Conservation (phyloP, 306 rosid species). For the Potentilla sterilis region DNA sequence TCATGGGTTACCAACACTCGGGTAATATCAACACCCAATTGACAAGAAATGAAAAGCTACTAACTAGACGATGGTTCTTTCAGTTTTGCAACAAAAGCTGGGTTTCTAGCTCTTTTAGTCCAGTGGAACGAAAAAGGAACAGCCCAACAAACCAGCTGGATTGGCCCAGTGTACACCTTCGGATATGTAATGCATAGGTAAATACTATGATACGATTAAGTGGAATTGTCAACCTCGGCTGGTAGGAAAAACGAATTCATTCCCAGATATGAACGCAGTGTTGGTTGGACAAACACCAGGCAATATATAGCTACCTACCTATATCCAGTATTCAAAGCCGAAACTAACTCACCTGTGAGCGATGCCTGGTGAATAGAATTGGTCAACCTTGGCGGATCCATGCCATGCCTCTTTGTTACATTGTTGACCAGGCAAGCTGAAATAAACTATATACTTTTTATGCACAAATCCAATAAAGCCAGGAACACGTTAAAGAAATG, state of each 20-base stretch:
- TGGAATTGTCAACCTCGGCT: not conserved
- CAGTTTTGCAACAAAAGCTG: not conserved
- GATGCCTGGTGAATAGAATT: not conserved
- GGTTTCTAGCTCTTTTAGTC: not conserved
- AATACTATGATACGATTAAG: too few relatives aligned
- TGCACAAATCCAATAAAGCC: not conserved
- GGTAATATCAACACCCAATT: not conserved
- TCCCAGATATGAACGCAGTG: not conserved
- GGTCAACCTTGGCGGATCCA: not conserved
- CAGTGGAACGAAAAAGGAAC: not conserved
- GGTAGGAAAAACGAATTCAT: not conserved
- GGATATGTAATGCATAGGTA: not conserved
- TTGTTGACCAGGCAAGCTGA: not conserved
- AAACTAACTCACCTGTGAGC: not conserved
- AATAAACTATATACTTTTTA: not conserved
- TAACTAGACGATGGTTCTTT: not conserved
- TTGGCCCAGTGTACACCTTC: not conserved
- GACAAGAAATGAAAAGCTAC: too few relatives aligned
- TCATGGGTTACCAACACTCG: not conserved
- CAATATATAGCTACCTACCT: not conserved
- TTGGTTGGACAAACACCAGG: not conserved
- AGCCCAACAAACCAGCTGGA: not conserved
- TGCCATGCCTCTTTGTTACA: not conserved
- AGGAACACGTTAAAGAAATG: not conserved
- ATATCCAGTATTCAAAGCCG: not conserved